These are phyloP conservation scores for Madurella fahalii DNA, from an alignment of 2,329 filamentous ascomycete species.

Conservation along the genomic window DNA sequence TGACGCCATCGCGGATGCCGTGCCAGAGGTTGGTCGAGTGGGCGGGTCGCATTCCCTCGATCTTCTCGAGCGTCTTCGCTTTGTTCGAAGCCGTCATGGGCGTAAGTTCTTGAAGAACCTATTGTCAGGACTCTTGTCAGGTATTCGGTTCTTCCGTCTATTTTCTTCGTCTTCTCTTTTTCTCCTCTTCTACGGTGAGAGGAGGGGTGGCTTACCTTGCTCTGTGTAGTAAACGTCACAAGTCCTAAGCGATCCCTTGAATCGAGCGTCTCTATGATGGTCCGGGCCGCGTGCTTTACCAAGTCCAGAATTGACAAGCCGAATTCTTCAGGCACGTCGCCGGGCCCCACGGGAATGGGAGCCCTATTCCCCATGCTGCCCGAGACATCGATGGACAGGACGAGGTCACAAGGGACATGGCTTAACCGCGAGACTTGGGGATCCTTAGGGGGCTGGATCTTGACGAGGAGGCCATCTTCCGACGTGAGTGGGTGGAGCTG, in stretches of 20 bases:
- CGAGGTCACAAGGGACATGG: conserved; percentile 55
- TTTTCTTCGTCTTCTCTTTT: background rate
- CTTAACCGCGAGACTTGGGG: conserved; percentile 27
- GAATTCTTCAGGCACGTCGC: conserved; percentile 40
- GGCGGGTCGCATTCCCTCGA: conserved; percentile 39
- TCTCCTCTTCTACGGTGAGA: background rate
- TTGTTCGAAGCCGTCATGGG: conserved; percentile 48
- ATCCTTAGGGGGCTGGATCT: conserved; percentile 41
- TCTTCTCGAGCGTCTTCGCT: conserved; percentile 35
- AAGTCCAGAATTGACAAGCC: conserved; percentile 56
- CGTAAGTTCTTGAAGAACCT: conserved; percentile 43
- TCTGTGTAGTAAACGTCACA: conserved; percentile 48
- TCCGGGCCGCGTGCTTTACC: conserved; percentile 55
- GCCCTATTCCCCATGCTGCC: conserved; percentile 50
- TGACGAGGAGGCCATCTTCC: conserved; percentile 42
- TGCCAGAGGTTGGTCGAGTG: conserved; percentile 55
- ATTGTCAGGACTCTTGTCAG: background rate
- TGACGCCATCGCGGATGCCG: conserved; percentile 49
- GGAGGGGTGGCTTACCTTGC: conserved; percentile 29
- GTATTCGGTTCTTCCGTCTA: background rate
- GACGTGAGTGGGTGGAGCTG: conserved; percentile 38
- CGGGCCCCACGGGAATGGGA: conserved; percentile 39
- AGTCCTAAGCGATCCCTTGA: conserved; percentile 54
- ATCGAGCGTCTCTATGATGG: conserved; percentile 52
- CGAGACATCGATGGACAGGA: conserved; percentile 59